These are phyloP conservation scores for Lunasporangiospora selenospora DNA, from an alignment of 192 early-diverging fungal genomes.

Conservation along the genomic window DNA sequence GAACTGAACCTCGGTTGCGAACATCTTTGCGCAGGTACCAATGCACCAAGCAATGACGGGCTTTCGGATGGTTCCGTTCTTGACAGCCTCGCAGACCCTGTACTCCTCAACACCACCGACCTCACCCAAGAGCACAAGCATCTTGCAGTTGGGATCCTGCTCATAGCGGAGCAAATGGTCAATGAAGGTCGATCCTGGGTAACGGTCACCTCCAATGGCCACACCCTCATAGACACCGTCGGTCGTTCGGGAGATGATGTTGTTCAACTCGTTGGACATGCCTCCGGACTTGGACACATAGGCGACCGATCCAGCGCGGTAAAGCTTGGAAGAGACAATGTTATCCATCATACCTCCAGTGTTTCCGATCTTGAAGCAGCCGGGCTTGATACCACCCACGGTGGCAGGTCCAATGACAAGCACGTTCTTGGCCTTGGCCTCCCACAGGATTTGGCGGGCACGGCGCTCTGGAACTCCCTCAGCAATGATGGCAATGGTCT, in stretches of 20 bases:
- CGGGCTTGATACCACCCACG: constrained; percentile 98
- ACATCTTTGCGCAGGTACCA: constrained; percentile 98
- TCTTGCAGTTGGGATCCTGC: constrained; percentile 90
- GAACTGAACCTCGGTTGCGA: constrained; percentile 97
- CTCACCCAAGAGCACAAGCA: constrained; percentile 93
- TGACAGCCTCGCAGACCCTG: constrained; percentile 88
- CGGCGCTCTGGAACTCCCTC: constrained; percentile 98
- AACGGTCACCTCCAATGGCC: constrained; percentile 97
- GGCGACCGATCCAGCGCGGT: constrained; percentile 92
- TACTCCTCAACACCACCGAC: constrained; percentile 98
- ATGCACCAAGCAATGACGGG: constrained; percentile 99
- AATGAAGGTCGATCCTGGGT: constrained; percentile 97
- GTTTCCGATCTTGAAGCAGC: constrained; percentile 99
- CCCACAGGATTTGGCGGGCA: constrained; percentile 87
- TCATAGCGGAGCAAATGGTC: constrained; percentile 96
- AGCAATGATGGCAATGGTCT: constrained; percentile 95
- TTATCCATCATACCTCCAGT: constrained; percentile 99
- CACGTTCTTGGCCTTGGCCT: constrained; percentile 79
- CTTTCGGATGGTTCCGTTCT: constrained; percentile 88
- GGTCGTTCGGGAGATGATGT: constrained; percentile 94
- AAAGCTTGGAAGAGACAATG: constrained; percentile 97
- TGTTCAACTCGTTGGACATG: constrained; percentile 99
- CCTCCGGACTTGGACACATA: constrained; percentile 99
- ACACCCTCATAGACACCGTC: constrained; percentile 98
- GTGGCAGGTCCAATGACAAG: constrained; percentile 96